A percentile compares a stretch with the other conserved stretches of the same genome.
Conservation (phyloP, 169 alveolate species). For the Blepharisma undulans region DNA sequence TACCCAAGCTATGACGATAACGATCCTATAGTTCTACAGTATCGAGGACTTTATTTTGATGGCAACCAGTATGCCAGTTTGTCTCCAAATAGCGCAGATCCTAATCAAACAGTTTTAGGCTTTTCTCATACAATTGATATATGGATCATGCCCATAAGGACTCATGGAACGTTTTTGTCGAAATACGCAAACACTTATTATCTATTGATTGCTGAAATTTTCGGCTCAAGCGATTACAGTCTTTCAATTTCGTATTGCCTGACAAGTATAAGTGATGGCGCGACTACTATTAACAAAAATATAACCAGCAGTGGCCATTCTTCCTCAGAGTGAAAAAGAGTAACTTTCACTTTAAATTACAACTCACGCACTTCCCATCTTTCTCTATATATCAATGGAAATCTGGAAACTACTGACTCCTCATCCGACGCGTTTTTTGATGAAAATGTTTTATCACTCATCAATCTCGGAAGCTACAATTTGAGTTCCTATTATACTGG, state of each 20-base stretch:
- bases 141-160: not conserved
- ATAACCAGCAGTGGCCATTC: not conserved
- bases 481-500: not conserved
- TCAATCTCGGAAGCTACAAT: not conserved
- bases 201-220: not conserved
- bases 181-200: no score
- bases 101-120: not conserved
- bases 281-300: not conserved
- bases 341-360: not conserved
- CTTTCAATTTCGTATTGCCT: no score
- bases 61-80: not conserved
- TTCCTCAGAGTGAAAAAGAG: not conserved
- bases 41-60: not conserved
- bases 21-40: not conserved
- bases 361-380: not conserved
- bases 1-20: not conserved
- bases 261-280: not conserved
- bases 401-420: not conserved
- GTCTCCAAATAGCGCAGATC: not conserved
- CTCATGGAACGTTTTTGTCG: not conserved
- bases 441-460: not conserved
- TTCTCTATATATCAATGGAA: not conserved
- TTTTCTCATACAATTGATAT: not conserved
- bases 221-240: not conserved
- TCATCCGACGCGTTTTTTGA: not conserved